Evolutionary conservation across 176 grass and related monocot genomes (phyloP).

Genomic region (Carex littledalei): DNA sequence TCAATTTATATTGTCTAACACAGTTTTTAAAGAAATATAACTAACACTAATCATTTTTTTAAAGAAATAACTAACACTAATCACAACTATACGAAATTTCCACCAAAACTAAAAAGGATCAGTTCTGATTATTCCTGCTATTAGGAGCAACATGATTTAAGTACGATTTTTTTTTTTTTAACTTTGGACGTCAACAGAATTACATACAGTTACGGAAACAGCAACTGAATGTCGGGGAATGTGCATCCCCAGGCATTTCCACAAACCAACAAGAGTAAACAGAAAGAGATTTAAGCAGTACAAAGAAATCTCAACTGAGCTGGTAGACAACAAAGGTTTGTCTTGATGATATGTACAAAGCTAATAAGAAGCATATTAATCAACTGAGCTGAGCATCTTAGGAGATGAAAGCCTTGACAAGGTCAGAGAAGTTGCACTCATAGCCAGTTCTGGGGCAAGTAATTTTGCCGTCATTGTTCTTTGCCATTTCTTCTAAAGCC

Average conservation of each 20-base stretch:
- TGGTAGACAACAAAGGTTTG: neutral
- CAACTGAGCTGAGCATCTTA: neutral
- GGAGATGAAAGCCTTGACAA: slow-evolving; percentile 79
- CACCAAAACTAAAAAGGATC: neutral
- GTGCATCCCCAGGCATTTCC: neutral
- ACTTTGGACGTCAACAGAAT: neutral
- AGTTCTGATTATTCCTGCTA: neutral
- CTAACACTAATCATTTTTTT: too few species aligned
- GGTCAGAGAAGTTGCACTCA: slow-evolving; percentile 55
- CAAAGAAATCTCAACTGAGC: slow-evolving; percentile 13
- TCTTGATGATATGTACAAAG: slow-evolving; percentile 24
- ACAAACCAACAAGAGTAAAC: neutral
- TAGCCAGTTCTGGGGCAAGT: slow-evolving; percentile 78
- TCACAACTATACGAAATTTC: neutral
- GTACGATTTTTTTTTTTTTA: neutral
- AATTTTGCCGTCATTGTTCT: slow-evolving; percentile 66
- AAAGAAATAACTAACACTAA: neutral
- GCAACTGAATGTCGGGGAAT: neutral
- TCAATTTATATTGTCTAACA: too few species aligned
- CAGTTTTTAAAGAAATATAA: too few species aligned
- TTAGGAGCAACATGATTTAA: neutral
- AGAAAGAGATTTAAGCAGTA: neutral
- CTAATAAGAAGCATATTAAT: slow-evolving; percentile 16
- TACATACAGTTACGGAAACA: neutral
- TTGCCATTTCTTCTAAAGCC: slow-evolving; percentile 94